Conservation (phyloP, 441 rosid species). For the Isatis lusitanica region DNA sequence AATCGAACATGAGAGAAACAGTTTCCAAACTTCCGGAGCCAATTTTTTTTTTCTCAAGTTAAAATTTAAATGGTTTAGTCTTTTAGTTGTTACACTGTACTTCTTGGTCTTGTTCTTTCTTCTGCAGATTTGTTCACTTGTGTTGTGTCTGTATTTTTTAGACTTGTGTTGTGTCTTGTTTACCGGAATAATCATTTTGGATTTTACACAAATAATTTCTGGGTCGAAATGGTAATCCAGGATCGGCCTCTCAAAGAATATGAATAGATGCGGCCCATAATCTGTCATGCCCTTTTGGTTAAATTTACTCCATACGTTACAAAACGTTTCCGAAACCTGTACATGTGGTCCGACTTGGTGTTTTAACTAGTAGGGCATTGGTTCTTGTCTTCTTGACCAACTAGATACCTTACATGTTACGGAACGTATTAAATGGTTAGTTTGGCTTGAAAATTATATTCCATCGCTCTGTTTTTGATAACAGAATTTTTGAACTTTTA, state of each 20-base stretch:
- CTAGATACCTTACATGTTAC: neutral
- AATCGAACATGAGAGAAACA: neutral
- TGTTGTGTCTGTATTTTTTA: conserved; percentile 14
- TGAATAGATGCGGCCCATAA: neutral
- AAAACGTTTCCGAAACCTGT: neutral
- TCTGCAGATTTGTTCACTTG: conserved; percentile 9
- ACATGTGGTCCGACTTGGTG: neutral
- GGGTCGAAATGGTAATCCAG: neutral
- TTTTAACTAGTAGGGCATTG: neutral
- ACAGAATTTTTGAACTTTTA: too few species aligned
- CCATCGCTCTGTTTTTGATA: too few species aligned
- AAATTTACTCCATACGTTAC: neutral
- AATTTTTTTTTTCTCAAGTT: neutral
- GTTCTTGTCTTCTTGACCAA: neutral
- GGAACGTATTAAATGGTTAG: neutral
- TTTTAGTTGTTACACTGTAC: neutral
- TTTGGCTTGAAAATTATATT: neutral
- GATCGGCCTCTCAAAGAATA: neutral
- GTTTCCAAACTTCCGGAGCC: conserved; percentile 16
- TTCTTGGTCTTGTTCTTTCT: conserved; percentile 1
- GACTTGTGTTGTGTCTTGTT: neutral
- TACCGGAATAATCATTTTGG: conserved; percentile 14
- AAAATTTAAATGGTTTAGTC: neutral
- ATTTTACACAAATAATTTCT: neutral
- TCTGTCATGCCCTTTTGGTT: neutral